Conservation (phyloP, 306 rosid genomes). For the Potentilla sterilis region DNA sequence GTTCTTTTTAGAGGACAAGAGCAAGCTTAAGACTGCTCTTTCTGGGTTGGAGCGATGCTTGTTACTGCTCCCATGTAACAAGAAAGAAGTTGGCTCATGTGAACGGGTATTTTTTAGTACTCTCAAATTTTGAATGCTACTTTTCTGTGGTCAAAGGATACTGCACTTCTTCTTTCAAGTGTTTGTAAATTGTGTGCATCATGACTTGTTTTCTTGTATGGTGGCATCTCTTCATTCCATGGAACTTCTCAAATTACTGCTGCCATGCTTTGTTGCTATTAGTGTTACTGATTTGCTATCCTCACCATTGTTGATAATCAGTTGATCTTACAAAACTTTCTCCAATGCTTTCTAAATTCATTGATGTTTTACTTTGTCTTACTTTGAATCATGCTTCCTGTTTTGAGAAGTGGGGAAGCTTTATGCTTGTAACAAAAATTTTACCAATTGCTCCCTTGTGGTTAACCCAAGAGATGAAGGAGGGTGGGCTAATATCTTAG, state of each 20-base stretch:
- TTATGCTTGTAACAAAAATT: neutral
- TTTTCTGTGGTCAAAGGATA: neutral
- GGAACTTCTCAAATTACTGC: neutral
- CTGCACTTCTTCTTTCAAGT: neutral
- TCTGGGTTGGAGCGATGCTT: constrained; percentile 75
- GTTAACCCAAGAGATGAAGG: neutral
- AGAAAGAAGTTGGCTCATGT: constrained; percentile 44
- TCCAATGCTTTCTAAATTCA: neutral
- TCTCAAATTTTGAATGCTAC: constrained; percentile 12
- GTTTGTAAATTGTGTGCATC: neutral
- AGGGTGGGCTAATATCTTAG: neutral
- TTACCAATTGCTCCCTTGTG: neutral
- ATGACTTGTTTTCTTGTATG: neutral
- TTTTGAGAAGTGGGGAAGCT: neutral
- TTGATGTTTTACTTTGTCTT: neutral
- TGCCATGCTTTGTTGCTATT: neutral
- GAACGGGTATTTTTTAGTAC: constrained; percentile 47
- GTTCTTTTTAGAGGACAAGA: constrained; percentile 63
- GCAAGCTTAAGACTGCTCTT: constrained; percentile 65
- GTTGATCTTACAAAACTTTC: neutral
- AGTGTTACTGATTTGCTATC: neutral
- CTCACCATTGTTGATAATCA: neutral
- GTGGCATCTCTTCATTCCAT: neutral
- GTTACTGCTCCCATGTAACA: constrained; percentile 74
- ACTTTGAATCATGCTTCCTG: neutral